Percentiles rank a stretch among this genome's conserved stretches.
These are phyloP conservation scores for Kalanchoe fedtschenkoi DNA, from an alignment of 164 flowering plant genomes.

Conservation along the genomic window DNA sequence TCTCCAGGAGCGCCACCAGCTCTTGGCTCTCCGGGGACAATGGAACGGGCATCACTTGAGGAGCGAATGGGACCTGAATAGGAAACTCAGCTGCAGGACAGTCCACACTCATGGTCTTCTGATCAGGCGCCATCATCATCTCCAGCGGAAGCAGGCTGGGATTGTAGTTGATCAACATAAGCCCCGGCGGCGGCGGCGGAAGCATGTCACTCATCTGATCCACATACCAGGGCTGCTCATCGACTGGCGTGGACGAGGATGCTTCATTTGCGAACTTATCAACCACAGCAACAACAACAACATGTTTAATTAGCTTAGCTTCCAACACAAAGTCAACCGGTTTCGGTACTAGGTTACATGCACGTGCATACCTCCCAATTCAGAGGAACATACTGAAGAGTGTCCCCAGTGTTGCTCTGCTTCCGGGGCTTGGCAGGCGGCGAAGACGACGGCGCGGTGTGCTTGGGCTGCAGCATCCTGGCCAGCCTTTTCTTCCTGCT, in stretches of 20 bases:
- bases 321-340: background rate
- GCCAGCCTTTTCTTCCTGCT: conserved; percentile 44
- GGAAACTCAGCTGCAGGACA: conserved; percentile 1
- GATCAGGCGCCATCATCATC: background rate
- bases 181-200: too few relatives aligned
- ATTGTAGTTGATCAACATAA: background rate
- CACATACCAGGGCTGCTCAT: background rate
- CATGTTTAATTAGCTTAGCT: too few relatives aligned
- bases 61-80: background rate
- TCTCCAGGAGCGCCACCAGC: conserved; percentile 3
- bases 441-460: background rate
- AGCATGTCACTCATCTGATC: background rate
- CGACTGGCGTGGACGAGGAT: background rate
- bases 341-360: background rate
- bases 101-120: background rate
- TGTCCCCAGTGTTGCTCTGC: background rate
- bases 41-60: background rate
- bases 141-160: background rate
- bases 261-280: background rate
- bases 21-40: conserved; percentile 1
- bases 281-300: background rate
- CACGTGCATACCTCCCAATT: background rate
- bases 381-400: background rate
- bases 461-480: background rate
- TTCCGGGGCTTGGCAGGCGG: background rate